Percentiles rank a stretch among this genome's conserved stretches.
These are phyloP conservation scores for Basidiobolus heterosporus DNA, from an alignment of 371 early-diverging fungal genomes.

Conservation along the genomic window DNA sequence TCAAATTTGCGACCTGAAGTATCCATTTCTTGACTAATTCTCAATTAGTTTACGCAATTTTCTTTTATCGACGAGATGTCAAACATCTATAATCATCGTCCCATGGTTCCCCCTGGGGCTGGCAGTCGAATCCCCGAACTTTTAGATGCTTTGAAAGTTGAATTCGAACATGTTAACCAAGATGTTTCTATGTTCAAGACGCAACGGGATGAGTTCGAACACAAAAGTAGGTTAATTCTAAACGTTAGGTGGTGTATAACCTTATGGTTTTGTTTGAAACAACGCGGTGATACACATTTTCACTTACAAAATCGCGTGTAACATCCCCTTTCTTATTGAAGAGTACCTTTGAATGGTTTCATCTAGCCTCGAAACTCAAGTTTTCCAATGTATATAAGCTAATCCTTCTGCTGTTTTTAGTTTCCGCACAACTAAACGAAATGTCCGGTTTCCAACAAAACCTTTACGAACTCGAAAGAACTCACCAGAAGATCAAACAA, in stretches of 20 bases:
- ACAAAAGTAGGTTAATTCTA: slow-evolving; percentile 46
- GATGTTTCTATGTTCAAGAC: slow-evolving; percentile 52
- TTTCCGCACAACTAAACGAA: slow-evolving; percentile 59
- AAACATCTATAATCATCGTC: slow-evolving; percentile 62
- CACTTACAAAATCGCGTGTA: too few relatives aligned
- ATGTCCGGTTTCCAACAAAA: slow-evolving; percentile 54
- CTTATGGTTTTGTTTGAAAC: background rate
- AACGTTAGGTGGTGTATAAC: background rate
- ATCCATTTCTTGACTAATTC: too few relatives aligned
- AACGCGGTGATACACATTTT: too few relatives aligned
- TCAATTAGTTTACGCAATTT: too few relatives aligned
- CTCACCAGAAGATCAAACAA: slow-evolving; percentile 57
- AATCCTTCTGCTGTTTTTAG: slow-evolving; percentile 12
- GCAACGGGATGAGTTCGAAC: slow-evolving; percentile 78
- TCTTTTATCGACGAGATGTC: slow-evolving; percentile 24
- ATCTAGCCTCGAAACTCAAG: too few relatives aligned
- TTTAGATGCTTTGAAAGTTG: slow-evolving; percentile 63
- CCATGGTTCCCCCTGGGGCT: slow-evolving; percentile 46
- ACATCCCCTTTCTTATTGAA: too few relatives aligned
- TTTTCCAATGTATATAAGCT: background rate
- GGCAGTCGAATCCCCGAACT: slow-evolving; percentile 58
- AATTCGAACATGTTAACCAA: slow-evolving; percentile 63
- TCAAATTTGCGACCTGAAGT: too few relatives aligned
- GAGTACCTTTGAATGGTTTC: too few relatives aligned
- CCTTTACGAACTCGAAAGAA: slow-evolving; percentile 59